A percentile compares a stretch with the other conserved stretches of the same genome.
Evolutionary conservation across 2,329 filamentous ascomycete species (phyloP).

Genomic region (Chaetomium sp.): DNA sequence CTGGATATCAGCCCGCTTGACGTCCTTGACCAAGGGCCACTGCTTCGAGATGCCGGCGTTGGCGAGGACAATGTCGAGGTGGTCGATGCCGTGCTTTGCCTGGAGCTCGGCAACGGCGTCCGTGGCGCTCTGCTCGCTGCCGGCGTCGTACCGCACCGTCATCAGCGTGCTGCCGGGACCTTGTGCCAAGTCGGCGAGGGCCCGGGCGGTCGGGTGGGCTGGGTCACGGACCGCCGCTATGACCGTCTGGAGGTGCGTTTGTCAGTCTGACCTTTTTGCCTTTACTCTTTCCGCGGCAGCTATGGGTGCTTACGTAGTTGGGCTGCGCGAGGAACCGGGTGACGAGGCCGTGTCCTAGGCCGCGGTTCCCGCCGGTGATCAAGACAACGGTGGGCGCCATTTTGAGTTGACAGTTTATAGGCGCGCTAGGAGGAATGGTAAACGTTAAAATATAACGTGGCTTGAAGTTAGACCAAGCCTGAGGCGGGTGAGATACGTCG

Average conservation of each 20-base stretch:
- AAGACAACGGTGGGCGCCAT: slow-evolving; percentile 31
- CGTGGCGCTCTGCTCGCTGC: slow-evolving; percentile 39
- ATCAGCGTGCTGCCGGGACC: slow-evolving; percentile 43
- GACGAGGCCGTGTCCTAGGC: slow-evolving; percentile 43
- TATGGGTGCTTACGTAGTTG: slow-evolving; percentile 51
- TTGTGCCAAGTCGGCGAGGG: slow-evolving; percentile 42
- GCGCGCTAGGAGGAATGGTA: too few relatives aligned
- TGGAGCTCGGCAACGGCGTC: slow-evolving; percentile 19
- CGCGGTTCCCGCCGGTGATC: slow-evolving; percentile 46
- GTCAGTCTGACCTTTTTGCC: too few relatives aligned
- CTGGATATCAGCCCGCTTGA: slow-evolving; percentile 42
- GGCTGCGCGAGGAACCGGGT: slow-evolving; percentile 49
- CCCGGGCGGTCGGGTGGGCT: slow-evolving; percentile 33
- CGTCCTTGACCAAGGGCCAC: slow-evolving; percentile 40
- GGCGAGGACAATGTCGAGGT: slow-evolving; percentile 54
- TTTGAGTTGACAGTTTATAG: neutral
- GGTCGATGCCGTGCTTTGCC: slow-evolving; percentile 45
- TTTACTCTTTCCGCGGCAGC: too few relatives aligned
- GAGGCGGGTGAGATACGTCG: too few relatives aligned
- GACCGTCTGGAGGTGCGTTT: slow-evolving; percentile 37
- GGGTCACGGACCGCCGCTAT: slow-evolving; percentile 46
- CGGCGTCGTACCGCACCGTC: slow-evolving; percentile 47
- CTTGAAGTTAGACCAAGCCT: too few relatives aligned
- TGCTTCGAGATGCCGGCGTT: slow-evolving; percentile 50
- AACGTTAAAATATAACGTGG: too few relatives aligned